Evolutionary conservation across 169 alveolate species (phyloP).

Genomic region (Cryptosporidium sp.): DNA sequence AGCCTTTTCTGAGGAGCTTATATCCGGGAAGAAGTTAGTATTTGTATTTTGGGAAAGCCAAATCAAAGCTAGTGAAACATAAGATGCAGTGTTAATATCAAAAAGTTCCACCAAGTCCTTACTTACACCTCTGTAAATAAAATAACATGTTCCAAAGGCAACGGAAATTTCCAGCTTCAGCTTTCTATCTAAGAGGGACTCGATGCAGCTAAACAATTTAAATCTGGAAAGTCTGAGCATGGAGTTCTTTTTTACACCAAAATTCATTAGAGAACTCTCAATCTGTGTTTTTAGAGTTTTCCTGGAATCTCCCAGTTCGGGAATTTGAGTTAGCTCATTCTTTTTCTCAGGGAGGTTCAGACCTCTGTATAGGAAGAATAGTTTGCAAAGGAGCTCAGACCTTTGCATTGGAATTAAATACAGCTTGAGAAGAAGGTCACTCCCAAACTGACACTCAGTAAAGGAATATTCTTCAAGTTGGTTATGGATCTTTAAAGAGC

Average conservation of each 20-base stretch:
- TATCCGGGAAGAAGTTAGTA: neutral
- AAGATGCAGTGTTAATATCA: constrained; percentile 11
- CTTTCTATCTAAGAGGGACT: neutral
- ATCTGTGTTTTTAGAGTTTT: neutral
- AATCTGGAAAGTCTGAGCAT: constrained; percentile 29
- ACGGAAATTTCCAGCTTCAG: neutral
- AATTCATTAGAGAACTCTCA: neutral
- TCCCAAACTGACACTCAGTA: constrained; percentile 17
- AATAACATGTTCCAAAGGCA: constrained; percentile 25
- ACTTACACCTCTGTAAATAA: neutral
- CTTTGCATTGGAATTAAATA: constrained; percentile 23
- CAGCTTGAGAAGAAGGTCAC: constrained; percentile 30
- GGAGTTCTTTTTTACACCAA: neutral
- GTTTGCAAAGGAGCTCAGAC: constrained; percentile 12
- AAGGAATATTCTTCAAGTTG: neutral
- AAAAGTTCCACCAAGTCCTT: constrained; percentile 17
- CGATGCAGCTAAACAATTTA: constrained; percentile 28
- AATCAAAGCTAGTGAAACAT: neutral
- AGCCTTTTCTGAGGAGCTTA: neutral
- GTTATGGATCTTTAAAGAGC: neutral
- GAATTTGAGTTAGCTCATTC: neutral
- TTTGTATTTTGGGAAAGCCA: constrained; percentile 7
- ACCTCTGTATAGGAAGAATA: constrained; percentile 52
- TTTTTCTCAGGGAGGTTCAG: neutral
- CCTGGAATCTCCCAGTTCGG: neutral